Base-by-base conservation (phyloP, 192 early-diverging fungal genomes). In the Mortierella hygrophila region DNA sequence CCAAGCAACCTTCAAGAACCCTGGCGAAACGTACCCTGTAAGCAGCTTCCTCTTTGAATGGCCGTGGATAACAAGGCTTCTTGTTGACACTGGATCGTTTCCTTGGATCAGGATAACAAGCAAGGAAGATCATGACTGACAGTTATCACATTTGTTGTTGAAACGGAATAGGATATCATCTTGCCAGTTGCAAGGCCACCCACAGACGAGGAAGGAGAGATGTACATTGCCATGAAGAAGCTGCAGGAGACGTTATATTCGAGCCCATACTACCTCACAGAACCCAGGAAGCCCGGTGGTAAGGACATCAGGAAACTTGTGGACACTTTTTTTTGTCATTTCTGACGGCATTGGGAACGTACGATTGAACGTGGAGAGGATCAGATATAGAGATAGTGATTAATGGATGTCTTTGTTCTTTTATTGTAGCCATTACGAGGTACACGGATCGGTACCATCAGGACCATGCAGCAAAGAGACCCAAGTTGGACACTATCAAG, bases 361-460 rank as follows among this genome's bases (percentile, higher is more conserved):
- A 7, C 40, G 18, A 15, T 41, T 23, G 9, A 6, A 0, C 16
- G 10, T 6, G 26, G 15, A 35, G 26, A 68, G 26, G 26, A 10
- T 5, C 65, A 68, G 23, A 16, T 8, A 68, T 32, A 26, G 29
- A 13, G 6, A 0, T 68, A 42, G 13, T 70, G 16, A 41, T 1
- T 70, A 23, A 38, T 21, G 38, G 2, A n/a, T 4, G 21, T 40
- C 15, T 42, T 26, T 41, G 75, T 15, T 8, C 57, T 26, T 1
- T 49, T 18, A 72, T 29, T 18, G 4, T 81, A 86, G 84, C 84
- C 6, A 78, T 86, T 78, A 71, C 77, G 29, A 75, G 79, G 55
- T 86, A 78, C 54, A 86, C 84, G 72, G 84, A 86, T 70, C 60
- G 84, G 52, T 86, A 86, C 65, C 84, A 86, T 69, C 70, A 80